Conservation (phyloP, 139 green algal genomes). For the Chlorella sp. region DNA sequence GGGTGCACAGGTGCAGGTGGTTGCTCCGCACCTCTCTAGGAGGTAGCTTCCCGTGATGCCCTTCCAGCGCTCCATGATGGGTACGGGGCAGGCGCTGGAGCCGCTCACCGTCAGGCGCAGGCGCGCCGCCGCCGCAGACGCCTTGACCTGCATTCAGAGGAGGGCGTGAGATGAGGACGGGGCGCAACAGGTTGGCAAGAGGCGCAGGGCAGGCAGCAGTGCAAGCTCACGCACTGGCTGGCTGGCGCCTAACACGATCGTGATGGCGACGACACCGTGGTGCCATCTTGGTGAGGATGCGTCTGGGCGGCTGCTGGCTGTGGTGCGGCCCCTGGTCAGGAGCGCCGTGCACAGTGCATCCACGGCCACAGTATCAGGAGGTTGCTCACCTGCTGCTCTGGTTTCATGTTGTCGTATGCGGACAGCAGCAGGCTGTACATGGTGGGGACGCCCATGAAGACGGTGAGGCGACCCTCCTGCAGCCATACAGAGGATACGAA, state of each 20-base stretch:
- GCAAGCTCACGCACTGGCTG: too few species aligned
- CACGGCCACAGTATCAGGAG: too few species aligned
- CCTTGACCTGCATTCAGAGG: constrained; percentile 33
- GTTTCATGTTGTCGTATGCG: constrained; percentile 37
- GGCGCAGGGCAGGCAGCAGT: too few species aligned
- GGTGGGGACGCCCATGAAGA: constrained; percentile 96
- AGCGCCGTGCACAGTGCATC: too few species aligned
- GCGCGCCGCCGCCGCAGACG: constrained; percentile 27
- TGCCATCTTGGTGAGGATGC: too few species aligned
- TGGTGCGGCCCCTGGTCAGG: too few species aligned
- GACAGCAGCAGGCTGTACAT: constrained; percentile 89
- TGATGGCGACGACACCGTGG: too few species aligned
- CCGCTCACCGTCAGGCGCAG: constrained; percentile 82
- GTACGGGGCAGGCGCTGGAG: constrained; percentile 80
- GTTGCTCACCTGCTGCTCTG: constrained; percentile 35
- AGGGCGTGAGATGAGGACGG: too few species aligned
- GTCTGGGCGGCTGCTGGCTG: too few species aligned
- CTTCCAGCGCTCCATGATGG: constrained; percentile 56
- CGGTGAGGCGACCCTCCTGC: constrained; percentile 38
- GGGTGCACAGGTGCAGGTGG: too few species aligned
- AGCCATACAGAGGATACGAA: neutral
- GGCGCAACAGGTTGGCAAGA: too few species aligned
- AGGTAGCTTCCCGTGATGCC: constrained; percentile 51
- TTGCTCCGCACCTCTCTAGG: constrained; percentile 76
- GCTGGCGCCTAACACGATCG: too few species aligned